These are phyloP conservation scores for Alopecurus myosuroides DNA, from an alignment of 176 grass and related monocot species.

Conservation along the genomic window DNA sequence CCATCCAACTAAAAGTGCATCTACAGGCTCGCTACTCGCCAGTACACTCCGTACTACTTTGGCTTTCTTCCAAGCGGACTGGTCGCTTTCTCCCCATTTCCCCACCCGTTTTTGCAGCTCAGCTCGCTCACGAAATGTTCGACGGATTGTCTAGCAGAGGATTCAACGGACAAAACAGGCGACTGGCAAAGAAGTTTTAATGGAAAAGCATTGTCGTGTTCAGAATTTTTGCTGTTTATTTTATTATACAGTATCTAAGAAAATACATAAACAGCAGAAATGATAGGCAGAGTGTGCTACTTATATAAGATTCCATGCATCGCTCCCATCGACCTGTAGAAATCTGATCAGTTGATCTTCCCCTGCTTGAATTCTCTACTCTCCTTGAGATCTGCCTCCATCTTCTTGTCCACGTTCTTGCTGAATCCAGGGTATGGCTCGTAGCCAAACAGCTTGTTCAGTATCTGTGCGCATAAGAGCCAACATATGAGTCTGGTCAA, in stretches of 20 bases:
- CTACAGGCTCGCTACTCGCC: too few species aligned
- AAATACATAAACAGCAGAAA: neutral
- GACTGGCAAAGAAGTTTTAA: neutral
- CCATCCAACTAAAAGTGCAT: too few species aligned
- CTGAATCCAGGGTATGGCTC: constrained; percentile 88
- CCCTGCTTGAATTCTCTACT: constrained; percentile 40
- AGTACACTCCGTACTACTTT: too few species aligned
- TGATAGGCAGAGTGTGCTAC: neutral
- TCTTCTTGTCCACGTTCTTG: constrained; percentile 66
- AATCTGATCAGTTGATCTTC: constrained; percentile 37
- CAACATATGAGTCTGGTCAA: neutral
- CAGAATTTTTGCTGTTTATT: neutral
- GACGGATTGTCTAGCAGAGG: neutral
- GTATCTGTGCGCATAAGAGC: constrained; percentile 38
- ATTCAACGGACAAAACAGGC: neutral
- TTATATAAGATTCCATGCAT: neutral
- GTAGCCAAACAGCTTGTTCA: constrained; percentile 68
- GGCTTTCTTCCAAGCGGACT: too few species aligned
- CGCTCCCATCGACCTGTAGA: neutral
- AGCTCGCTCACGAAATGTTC: neutral
- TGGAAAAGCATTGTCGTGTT: neutral
- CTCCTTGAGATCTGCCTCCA: constrained; percentile 49
- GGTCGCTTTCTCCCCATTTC: neutral
- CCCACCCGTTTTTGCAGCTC: neutral
- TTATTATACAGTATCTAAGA: neutral